Conservation (phyloP, 768 basidiomycete genomes). For the Leucocoprinus sp. region DNA sequence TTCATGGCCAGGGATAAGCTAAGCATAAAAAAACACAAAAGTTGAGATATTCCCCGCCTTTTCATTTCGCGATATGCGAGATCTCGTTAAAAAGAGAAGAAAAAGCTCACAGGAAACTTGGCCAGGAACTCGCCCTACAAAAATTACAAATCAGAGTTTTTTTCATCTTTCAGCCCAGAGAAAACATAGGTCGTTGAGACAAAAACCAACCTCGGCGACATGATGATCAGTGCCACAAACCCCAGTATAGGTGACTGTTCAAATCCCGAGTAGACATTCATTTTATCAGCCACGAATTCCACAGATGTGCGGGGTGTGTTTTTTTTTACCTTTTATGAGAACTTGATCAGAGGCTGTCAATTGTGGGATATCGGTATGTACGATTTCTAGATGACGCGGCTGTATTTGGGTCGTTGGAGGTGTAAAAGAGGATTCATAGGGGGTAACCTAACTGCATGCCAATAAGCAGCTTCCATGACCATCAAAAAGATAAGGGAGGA, state of each 20-base stretch:
- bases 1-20: slow-evolving; percentile 40
- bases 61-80: too few relatives aligned
- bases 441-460: slow-evolving; percentile 3
- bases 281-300: too few relatives aligned
- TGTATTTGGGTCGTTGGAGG: slow-evolving; percentile 13
- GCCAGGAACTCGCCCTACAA: slow-evolving; percentile 65
- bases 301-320: too few relatives aligned
- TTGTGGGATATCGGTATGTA: slow-evolving; percentile 42
- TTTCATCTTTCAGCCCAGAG: slow-evolving; percentile 11
- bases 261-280: too few relatives aligned
- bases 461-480: slow-evolving; percentile 9
- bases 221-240: slow-evolving; percentile 65
- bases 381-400: slow-evolving; percentile 46
- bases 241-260: slow-evolving; percentile 33
- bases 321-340: slow-evolving; percentile 53
- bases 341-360: slow-evolving; percentile 41
- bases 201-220: slow-evolving; percentile 34
- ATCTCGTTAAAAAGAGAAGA: too few relatives aligned
- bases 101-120: slow-evolving; percentile 60
- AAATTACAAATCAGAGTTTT: too few relatives aligned
- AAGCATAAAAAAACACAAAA: not conserved
- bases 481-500: not conserved
- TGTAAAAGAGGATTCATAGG: not conserved
- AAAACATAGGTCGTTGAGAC: slow-evolving; percentile 1
- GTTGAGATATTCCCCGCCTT: too few relatives aligned